phyloP scores from a whole-genome alignment of 805 yeast species.

The Schwanniomyces polymorphus region DNA sequence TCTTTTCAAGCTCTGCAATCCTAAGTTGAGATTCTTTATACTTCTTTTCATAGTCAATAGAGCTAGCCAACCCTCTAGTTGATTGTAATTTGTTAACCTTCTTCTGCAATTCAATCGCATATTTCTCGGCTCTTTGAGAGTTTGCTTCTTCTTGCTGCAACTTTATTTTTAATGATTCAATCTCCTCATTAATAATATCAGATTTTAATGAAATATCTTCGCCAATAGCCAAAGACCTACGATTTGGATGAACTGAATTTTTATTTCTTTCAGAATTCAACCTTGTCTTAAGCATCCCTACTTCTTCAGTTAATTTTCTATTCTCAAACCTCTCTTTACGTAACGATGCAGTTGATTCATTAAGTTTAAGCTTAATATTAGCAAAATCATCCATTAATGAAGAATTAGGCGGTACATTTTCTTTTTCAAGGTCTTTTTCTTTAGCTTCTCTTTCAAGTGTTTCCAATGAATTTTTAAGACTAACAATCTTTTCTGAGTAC shows the following conservation, averaged over 20 bases:
- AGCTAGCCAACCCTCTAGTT: constrained; percentile 35
- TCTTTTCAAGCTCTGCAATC: constrained; percentile 31
- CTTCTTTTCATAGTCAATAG: constrained; percentile 35
- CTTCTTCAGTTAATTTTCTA: constrained; percentile 52
- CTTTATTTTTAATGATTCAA: constrained; percentile 47
- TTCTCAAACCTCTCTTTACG: constrained; percentile 48
- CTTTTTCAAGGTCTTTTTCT: constrained; percentile 29
- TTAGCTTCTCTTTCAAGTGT: constrained; percentile 15
- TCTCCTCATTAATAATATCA: constrained; percentile 36
- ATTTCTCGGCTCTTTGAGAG: constrained; percentile 50
- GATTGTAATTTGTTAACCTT: constrained; percentile 41
- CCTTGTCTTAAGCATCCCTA: constrained; percentile 60
- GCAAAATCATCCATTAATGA: constrained; percentile 45
- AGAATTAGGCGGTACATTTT: constrained; percentile 36
- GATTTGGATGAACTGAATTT: constrained; percentile 23
- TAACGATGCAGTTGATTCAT: constrained; percentile 50
- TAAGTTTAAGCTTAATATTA: constrained; percentile 48
- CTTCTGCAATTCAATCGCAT: constrained; percentile 44
- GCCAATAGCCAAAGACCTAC: constrained; percentile 35
- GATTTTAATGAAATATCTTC: constrained; percentile 21
- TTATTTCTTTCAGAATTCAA: constrained; percentile 59
- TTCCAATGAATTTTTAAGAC: constrained; percentile 20
- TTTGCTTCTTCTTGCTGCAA: constrained; percentile 54
- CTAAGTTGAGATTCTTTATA: constrained; percentile 34
- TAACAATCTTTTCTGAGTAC: constrained; percentile 25